Percentiles rank a stretch among this genome's conserved stretches.
phyloP scores from a whole-genome alignment of 208 protist species.

The Leptomonas pyrrhocoris region DNA sequence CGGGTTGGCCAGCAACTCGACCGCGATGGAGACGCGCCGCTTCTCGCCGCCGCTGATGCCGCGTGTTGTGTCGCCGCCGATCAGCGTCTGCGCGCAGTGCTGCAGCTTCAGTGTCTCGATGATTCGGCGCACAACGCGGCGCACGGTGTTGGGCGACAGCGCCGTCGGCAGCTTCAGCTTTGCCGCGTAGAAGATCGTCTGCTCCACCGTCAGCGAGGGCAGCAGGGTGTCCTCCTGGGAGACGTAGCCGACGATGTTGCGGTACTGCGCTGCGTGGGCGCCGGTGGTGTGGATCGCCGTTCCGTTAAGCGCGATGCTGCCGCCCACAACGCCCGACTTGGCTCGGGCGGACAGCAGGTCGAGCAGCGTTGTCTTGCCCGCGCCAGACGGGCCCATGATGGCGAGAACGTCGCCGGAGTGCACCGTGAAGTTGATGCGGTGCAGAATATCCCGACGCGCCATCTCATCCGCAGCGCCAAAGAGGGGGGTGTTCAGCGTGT shows the following conservation, averaged over 20 bases:
- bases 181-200: slow-evolving; percentile 90
- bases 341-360: slow-evolving; percentile 76
- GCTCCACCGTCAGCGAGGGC: slow-evolving; percentile 81
- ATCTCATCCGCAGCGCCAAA: slow-evolving; percentile 46
- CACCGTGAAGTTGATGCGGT: slow-evolving; percentile 80
- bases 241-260: slow-evolving; percentile 90
- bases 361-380: slow-evolving; percentile 92
- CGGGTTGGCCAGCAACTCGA: slow-evolving; percentile 91
- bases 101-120: slow-evolving; percentile 73
- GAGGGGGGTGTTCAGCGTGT: slow-evolving; percentile 48
- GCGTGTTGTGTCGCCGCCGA: slow-evolving; percentile 69
- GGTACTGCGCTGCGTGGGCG: slow-evolving; percentile 50
- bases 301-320: slow-evolving; percentile 76
- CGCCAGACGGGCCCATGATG: slow-evolving; percentile 90
- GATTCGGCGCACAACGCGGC: slow-evolving; percentile 64
- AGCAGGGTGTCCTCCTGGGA: slow-evolving; percentile 93
- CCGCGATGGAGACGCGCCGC: slow-evolving; percentile 91
- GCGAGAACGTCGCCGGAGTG: slow-evolving; percentile 83
- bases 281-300: slow-evolving; percentile 42
- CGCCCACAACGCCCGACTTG: slow-evolving; percentile 56
- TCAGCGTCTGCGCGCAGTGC: slow-evolving; percentile 78
- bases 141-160: slow-evolving; percentile 73
- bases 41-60: slow-evolving; percentile 93
- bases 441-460: slow-evolving; percentile 49
- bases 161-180: slow-evolving; percentile 87